These are phyloP conservation scores for Coemansia sp. DNA, from an alignment of 192 early-diverging fungal genomes.

Conservation along the genomic window DNA sequence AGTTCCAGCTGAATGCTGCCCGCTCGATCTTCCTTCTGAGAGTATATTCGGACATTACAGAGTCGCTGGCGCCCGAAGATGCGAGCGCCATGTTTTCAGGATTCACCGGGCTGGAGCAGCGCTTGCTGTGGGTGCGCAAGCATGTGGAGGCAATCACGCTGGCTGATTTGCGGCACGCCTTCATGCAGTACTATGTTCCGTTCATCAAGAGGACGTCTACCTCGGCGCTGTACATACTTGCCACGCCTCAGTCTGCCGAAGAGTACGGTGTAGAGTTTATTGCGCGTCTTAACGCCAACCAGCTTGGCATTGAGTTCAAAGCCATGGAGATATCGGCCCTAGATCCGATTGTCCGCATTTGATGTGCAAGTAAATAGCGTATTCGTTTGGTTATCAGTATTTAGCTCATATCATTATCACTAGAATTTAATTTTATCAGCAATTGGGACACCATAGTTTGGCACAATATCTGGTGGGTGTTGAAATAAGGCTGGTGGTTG, in stretches of 20 bases:
- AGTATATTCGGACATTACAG: slow-evolving; percentile 13
- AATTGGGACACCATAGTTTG: not conserved
- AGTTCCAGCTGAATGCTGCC: slow-evolving; percentile 42
- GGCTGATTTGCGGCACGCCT: slow-evolving; percentile 30
- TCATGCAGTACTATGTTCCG: slow-evolving; percentile 28
- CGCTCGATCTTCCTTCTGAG: slow-evolving; percentile 28
- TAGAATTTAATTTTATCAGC: not conserved
- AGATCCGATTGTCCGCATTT: slow-evolving; percentile 23
- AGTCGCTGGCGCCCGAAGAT: slow-evolving; percentile 30
- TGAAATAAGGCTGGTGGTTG: not conserved
- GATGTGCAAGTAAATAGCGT: slow-evolving; percentile 8
- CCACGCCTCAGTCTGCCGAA: slow-evolving; percentile 23
- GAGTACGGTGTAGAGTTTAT: slow-evolving; percentile 14
- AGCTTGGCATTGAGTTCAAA: slow-evolving; percentile 32
- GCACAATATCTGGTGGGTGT: not conserved
- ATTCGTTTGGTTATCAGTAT: not conserved
- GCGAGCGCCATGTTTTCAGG: slow-evolving; percentile 23
- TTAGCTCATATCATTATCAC: not conserved
- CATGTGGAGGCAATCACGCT: slow-evolving; percentile 34
- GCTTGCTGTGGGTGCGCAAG: slow-evolving; percentile 29
- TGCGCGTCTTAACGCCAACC: slow-evolving; percentile 20
- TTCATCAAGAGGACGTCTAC: slow-evolving; percentile 17
- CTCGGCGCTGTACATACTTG: slow-evolving; percentile 28
- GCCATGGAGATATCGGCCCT: slow-evolving; percentile 20
- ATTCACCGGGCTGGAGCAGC: slow-evolving; percentile 35